Evolutionary conservation across 495 filamentous ascomycete genomes (phyloP).

Genomic region (Xylaria longipes): DNA sequence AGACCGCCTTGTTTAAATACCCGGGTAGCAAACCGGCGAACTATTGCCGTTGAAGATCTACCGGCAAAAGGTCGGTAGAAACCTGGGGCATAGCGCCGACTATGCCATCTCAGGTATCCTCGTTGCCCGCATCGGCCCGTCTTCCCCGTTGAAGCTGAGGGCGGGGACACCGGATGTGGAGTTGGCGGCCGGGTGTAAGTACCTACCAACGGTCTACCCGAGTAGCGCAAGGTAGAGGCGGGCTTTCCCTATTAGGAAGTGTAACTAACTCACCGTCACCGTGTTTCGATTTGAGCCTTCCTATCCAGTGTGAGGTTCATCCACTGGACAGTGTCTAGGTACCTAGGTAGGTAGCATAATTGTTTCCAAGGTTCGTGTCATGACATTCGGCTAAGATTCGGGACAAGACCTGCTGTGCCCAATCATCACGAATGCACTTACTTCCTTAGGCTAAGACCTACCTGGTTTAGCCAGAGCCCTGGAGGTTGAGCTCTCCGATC

Average conservation of each 20-base stretch:
- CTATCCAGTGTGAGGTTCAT: too few relatives aligned
- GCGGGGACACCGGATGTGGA: constrained; percentile 20
- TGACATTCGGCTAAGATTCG: background rate
- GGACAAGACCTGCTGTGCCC: background rate
- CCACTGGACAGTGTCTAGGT: too few relatives aligned
- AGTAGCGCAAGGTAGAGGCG: background rate
- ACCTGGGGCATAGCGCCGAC: background rate
- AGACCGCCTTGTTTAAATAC: constrained; percentile 3
- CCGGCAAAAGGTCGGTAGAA: constrained; percentile 21
- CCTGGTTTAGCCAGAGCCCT: too few relatives aligned
- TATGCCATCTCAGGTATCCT: background rate
- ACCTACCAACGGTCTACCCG: background rate
- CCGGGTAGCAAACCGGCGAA: background rate
- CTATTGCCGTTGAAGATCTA: background rate
- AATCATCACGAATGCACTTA: background rate
- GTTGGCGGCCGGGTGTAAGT: constrained; percentile 2
- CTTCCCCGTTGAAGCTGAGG: constrained; percentile 2
- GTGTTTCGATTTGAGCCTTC: too few relatives aligned
- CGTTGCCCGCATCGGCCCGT: constrained; percentile 10
- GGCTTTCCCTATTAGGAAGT: background rate
- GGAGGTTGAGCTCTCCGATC: background rate
- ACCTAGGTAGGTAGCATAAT: background rate
- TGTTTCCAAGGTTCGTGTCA: background rate
- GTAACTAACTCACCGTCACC: background rate
- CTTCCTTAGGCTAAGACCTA: too few relatives aligned